Percentiles rank a stretch among this genome's conserved stretches.
These are phyloP conservation scores for Acanthamoeba castellanii DNA, from an alignment of 208 protist genomes.

Conservation along the genomic window DNA sequence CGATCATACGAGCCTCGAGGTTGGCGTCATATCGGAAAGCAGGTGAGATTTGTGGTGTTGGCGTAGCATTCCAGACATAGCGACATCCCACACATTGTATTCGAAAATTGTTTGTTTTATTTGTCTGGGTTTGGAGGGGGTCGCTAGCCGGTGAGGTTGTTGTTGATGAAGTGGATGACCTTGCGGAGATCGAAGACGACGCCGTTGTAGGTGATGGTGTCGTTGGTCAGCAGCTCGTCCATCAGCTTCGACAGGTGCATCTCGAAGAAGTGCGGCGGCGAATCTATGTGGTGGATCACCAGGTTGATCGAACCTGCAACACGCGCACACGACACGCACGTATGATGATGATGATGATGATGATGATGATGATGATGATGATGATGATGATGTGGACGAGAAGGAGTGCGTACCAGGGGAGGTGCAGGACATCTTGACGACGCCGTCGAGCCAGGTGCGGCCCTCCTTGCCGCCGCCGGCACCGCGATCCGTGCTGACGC, in stretches of 20 bases:
- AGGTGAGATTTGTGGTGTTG: too few relatives aligned
- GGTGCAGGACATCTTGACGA: constrained; percentile 72
- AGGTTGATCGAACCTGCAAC: constrained; percentile 54
- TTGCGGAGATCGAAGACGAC: constrained; percentile 69
- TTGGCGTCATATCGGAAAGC: too few relatives aligned
- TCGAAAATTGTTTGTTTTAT: background rate
- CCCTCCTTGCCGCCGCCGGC: constrained; percentile 17
- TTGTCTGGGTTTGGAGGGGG: too few relatives aligned
- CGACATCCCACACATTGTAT: background rate
- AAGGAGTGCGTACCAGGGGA: background rate
- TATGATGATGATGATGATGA: background rate
- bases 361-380: background rate
- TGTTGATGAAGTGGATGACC: constrained; percentile 73
- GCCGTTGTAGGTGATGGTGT: constrained; percentile 66
- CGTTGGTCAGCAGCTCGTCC: constrained; percentile 66
- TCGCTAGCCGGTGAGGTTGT: constrained; percentile 45
- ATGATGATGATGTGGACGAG: background rate
- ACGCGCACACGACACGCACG: background rate
- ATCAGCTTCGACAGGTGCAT: constrained; percentile 71
- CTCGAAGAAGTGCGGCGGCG: constrained; percentile 65
- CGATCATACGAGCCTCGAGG: too few relatives aligned
- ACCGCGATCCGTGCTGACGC: background rate
- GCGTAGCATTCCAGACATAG: too few relatives aligned
- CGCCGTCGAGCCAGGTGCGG: constrained; percentile 26
- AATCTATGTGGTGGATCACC: constrained; percentile 58